Evolutionary conservation across 139 green algal genomes (phyloP).

Genomic region (Axilococcus clingmanii): DNA sequence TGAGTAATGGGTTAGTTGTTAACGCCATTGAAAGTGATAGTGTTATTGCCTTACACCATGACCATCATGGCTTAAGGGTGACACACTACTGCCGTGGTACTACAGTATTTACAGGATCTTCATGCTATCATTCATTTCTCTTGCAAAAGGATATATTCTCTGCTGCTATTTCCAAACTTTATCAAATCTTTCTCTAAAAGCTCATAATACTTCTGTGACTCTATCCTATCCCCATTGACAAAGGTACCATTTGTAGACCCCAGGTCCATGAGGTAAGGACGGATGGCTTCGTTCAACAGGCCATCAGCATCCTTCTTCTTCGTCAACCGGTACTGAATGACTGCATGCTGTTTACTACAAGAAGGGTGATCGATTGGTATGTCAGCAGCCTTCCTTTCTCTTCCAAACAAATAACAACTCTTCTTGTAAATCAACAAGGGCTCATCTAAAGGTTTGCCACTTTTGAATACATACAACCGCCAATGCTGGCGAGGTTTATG

Average conservation of each 20-base stretch:
- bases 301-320: constrained; percentile 40
- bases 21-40: too few species aligned
- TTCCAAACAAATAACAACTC: constrained; percentile 83
- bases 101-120: background rate
- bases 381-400: constrained; percentile 77
- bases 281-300: constrained; percentile 38
- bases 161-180: constrained; percentile 72
- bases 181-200: constrained; percentile 79
- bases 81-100: background rate
- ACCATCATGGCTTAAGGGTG: too few species aligned
- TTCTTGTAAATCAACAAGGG: constrained; percentile 62
- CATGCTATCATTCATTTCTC: constrained; percentile 25
- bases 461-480: constrained; percentile 94
- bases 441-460: constrained; percentile 33
- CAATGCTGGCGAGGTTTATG: constrained; percentile 59
- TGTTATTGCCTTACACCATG: too few species aligned
- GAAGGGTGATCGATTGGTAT: constrained; percentile 90
- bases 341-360: constrained; percentile 93
- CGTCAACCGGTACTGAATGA: constrained; percentile 70
- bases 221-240: constrained; percentile 79
- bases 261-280: constrained; percentile 93
- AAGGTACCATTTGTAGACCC: constrained; percentile 88
- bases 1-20: too few species aligned
- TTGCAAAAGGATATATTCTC: constrained; percentile 91
- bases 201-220: constrained; percentile 78